Conservation (phyloP, 129 eudicot species). For the Flaveria ramosissima region DNA sequence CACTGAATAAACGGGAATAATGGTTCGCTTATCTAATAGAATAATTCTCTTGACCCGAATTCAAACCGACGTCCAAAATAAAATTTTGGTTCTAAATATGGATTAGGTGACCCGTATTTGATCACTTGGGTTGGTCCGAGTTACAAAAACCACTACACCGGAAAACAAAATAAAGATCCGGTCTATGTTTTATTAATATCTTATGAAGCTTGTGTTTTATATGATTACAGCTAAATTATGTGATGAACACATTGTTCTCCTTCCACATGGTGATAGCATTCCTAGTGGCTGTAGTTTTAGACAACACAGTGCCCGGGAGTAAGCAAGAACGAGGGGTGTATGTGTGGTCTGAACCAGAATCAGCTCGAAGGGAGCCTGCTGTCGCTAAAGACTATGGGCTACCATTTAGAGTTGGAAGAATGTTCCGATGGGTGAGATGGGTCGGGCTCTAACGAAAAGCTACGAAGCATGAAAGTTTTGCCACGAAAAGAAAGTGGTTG, state of each 20-base stretch:
- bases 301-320: constrained; percentile 95
- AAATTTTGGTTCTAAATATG: too few species aligned
- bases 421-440: constrained; percentile 96
- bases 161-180: neutral
- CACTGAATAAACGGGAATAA: neutral
- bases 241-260: constrained; percentile 75
- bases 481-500: neutral
- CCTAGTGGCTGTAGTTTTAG: constrained; percentile 73
- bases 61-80: too few species aligned
- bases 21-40: too few species aligned
- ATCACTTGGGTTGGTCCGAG: too few species aligned
- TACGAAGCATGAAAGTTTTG: constrained; percentile 24
- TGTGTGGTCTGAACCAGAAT: constrained; percentile 81
- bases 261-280: constrained; percentile 96
- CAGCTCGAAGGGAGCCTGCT: constrained; percentile 86
- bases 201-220: neutral
- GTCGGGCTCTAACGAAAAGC: constrained; percentile 58
- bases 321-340: constrained; percentile 94
- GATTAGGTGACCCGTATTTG: too few species aligned
- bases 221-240: constrained; percentile 71
- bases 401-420: constrained; percentile 83
- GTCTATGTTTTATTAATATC: neutral
- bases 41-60: too few species aligned
- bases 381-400: constrained; percentile 80
- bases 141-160: too few species aligned